phyloP scores from a whole-genome alignment of 1,139 yeast species.

The Kodamaea alishanica region DNA sequence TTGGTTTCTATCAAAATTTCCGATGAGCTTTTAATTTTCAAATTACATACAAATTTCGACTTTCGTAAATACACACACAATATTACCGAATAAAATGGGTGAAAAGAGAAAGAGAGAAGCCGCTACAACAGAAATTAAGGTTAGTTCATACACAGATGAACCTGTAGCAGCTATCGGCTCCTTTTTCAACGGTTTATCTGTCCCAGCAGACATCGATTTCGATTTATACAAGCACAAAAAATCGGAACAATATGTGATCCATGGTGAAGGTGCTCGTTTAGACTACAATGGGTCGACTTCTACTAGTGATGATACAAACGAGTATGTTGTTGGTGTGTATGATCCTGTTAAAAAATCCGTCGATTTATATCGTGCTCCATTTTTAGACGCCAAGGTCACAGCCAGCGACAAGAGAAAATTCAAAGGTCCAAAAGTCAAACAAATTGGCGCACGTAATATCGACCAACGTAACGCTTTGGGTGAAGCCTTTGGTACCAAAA shows the following conservation, averaged over 20 bases:
- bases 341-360: conserved; percentile 58
- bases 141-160: conserved; percentile 28
- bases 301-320: conserved; percentile 35
- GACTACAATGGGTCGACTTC: conserved; percentile 65
- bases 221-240: conserved; percentile 59
- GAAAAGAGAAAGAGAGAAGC: conserved; percentile 11
- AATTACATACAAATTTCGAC: too few species aligned
- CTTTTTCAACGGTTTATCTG: conserved; percentile 71
- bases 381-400: conserved; percentile 52
- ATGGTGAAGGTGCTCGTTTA: conserved; percentile 73
- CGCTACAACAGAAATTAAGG: conserved; percentile 27
- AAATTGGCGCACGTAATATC: conserved; percentile 48
- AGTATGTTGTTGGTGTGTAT: conserved; percentile 65
- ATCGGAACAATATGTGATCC: conserved; percentile 48
- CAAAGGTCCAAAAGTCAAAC: conserved; percentile 61
- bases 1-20: too few species aligned
- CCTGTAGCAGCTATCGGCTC: conserved; percentile 47
- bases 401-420: conserved; percentile 50
- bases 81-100: conserved; percentile 4
- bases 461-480: conserved; percentile 81
- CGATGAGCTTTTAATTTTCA: too few species aligned
- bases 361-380: conserved; percentile 60
- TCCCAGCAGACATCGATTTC: conserved; percentile 58
- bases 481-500: conserved; percentile 95
- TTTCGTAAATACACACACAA: too few species aligned